A percentile compares a stretch with the other conserved stretches of the same genome.
phyloP scores from a whole-genome alignment of 495 filamentous ascomycete species.

The Aspergillus sclerotiicarbonarius region DNA sequence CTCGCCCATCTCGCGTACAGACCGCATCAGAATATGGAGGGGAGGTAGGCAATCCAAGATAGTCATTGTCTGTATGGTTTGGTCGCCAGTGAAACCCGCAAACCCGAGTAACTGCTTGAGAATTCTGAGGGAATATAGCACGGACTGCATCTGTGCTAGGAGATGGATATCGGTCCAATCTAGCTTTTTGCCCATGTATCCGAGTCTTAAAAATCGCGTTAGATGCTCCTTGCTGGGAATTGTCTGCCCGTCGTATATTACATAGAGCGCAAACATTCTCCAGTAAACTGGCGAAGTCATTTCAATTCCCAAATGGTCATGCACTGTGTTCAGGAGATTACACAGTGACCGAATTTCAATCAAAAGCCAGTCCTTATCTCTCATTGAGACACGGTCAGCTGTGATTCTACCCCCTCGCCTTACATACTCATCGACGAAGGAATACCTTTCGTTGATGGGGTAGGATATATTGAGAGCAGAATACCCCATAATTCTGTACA shows the following conservation, averaged over 20 bases:
- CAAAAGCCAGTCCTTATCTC: slow-evolving; percentile 15
- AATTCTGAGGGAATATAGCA: slow-evolving; percentile 66
- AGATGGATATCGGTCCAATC: slow-evolving; percentile 65
- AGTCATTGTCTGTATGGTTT: slow-evolving; percentile 4
- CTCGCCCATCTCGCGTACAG: slow-evolving; percentile 20
- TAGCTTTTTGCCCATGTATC: slow-evolving; percentile 22
- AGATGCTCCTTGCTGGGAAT: slow-evolving; percentile 16
- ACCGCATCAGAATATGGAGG: slow-evolving; percentile 31
- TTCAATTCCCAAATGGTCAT: slow-evolving; percentile 8
- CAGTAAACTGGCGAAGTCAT: slow-evolving; percentile 25
- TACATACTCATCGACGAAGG: slow-evolving; percentile 45
- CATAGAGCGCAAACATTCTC: slow-evolving; percentile 36
- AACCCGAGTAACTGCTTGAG: slow-evolving; percentile 53
- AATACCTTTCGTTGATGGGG: slow-evolving; percentile 15
- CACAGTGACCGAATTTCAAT: slow-evolving; percentile 17
- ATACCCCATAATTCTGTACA: slow-evolving; percentile 57
- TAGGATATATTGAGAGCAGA: slow-evolving; percentile 47
- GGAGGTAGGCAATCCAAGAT: slow-evolving; percentile 30
- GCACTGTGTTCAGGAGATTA: slow-evolving; percentile 21
- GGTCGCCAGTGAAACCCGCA: slow-evolving; percentile 1
- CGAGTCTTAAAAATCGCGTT: slow-evolving; percentile 26
- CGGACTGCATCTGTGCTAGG: slow-evolving; percentile 59
- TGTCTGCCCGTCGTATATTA: slow-evolving; percentile 22
- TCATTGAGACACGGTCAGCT: slow-evolving; percentile 26
- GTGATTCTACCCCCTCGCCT: slow-evolving; percentile 43